Evolutionary conservation across 345 rosid genomes (phyloP).

Genomic region (Orychophragmus violaceus): DNA sequence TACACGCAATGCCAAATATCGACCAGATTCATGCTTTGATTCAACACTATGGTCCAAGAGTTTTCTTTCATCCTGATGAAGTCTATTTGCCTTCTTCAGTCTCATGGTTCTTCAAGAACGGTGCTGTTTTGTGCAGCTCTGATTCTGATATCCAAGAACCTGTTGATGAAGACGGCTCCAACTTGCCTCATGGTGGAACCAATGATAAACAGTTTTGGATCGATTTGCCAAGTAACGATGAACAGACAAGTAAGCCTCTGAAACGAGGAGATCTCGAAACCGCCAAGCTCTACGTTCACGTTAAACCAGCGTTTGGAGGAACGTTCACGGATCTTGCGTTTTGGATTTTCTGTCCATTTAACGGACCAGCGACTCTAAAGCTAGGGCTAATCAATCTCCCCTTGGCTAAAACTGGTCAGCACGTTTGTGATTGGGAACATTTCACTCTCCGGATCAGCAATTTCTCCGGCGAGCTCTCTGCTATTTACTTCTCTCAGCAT

Average conservation of each 20-base stretch:
- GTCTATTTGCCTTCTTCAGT: conserved; percentile 47
- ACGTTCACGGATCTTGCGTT: conserved; percentile 67
- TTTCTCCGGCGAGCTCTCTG: conserved; percentile 66
- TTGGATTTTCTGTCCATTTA: conserved; percentile 89
- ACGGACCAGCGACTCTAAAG: conserved; percentile 80
- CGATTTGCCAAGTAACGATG: conserved; percentile 43
- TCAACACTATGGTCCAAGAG: conserved; percentile 67
- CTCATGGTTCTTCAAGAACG: conserved; percentile 40
- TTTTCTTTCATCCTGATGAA: conserved; percentile 46
- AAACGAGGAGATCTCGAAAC: conserved; percentile 54
- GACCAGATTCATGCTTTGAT: conserved; percentile 63
- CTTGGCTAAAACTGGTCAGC: conserved; percentile 63
- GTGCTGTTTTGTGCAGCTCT: conserved; percentile 53
- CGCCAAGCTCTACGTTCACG: conserved; percentile 69
- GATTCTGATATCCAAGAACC: conserved; percentile 30
- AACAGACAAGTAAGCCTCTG: conserved; percentile 17
- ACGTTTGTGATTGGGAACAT: conserved; percentile 90
- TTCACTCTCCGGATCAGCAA: conserved; percentile 76
- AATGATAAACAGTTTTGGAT: conserved; percentile 72
- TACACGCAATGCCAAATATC: conserved; percentile 67
- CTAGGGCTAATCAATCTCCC: conserved; percentile 39
- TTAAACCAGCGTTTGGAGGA: conserved; percentile 74
- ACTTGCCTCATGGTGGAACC: conserved; percentile 61
- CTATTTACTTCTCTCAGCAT: conserved; percentile 83
- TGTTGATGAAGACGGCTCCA: conserved; percentile 55